These are phyloP conservation scores for Fragilariopsis cylindrus DNA, from an alignment of 108 stramenopile genomes.

Conservation along the genomic window DNA sequence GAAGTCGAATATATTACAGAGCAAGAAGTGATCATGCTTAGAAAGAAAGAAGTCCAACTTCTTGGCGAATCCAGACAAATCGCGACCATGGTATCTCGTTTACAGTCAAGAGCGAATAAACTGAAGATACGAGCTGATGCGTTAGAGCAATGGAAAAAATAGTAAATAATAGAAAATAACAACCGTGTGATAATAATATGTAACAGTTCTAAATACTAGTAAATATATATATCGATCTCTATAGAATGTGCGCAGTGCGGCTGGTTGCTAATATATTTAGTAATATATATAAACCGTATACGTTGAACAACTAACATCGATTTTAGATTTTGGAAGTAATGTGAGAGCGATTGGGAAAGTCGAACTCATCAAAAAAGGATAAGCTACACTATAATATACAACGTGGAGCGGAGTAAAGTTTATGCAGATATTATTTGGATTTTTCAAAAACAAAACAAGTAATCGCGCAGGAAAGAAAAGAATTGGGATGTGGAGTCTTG, in stretches of 20 bases:
- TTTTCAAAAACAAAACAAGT: constrained; percentile 8
- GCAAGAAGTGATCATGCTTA: constrained; percentile 28
- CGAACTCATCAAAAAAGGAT: constrained; percentile 33
- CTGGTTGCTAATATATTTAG: too few species aligned
- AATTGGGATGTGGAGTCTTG: constrained; percentile 47
- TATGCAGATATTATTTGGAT: constrained; percentile 33
- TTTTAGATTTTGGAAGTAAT: background rate
- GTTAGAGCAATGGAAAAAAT: constrained; percentile 23
- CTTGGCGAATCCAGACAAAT: constrained; percentile 28
- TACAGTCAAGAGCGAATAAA: constrained; percentile 36
- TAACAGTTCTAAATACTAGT: too few species aligned
- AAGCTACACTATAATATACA: constrained; percentile 64
- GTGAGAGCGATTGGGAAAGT: constrained; percentile 25
- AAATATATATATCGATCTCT: too few species aligned
- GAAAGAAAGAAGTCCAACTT: constrained; percentile 34
- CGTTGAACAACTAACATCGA: background rate
- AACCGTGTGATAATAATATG: too few species aligned
- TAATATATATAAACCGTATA: too few species aligned
- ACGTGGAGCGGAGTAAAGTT: constrained; percentile 68
- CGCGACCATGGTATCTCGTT: constrained; percentile 26
- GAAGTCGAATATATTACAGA: constrained; percentile 24
- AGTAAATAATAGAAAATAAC: background rate
- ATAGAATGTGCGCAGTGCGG: too few species aligned
- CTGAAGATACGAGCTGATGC: constrained; percentile 30
- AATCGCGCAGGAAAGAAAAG: constrained; percentile 24